Evolutionary conservation across 352 stramenopile species (phyloP).

Genomic region (Globisporangium radiosum): DNA sequence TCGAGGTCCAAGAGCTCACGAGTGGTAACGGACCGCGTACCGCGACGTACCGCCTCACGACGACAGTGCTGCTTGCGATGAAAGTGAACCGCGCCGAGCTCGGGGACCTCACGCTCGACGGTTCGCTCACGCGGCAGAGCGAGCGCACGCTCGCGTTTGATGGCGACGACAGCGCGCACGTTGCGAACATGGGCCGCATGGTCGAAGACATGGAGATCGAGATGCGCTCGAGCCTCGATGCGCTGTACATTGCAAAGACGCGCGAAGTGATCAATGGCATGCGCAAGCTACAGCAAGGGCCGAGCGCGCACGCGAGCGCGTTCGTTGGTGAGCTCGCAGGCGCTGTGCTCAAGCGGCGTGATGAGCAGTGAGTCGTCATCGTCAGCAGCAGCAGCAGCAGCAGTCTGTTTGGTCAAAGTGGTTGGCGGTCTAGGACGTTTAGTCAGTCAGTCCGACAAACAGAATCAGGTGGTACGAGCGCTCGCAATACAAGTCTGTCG

Average conservation of each 20-base stretch:
- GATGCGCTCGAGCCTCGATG: constrained; percentile 89
- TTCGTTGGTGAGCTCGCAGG: constrained; percentile 75
- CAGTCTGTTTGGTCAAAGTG: too few species aligned
- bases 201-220: constrained; percentile 96
- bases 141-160: constrained; percentile 73
- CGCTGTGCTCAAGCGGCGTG: constrained; percentile 54
- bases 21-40: constrained; percentile 22
- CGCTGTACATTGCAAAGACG: constrained; percentile 94
- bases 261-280: constrained; percentile 92
- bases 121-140: constrained; percentile 81
- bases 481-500: too few species aligned
- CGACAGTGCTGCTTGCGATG: constrained; percentile 90
- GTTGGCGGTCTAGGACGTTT: too few species aligned
- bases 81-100: constrained; percentile 79
- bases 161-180: constrained; percentile 68
- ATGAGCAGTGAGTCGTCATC: too few species aligned
- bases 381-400: too few species aligned
- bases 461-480: too few species aligned
- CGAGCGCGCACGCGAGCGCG: constrained; percentile 31
- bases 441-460: too few species aligned
- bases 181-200: constrained; percentile 93
- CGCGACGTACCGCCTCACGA: constrained; percentile 91
- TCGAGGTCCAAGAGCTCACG: constrained; percentile 80
- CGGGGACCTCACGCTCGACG: constrained; percentile 84
- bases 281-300: constrained; percentile 74